A percentile compares a stretch with the other conserved stretches of the same genome.
These are phyloP conservation scores for Tulasnella sp. DNA, from an alignment of 768 basidiomycete genomes.

Conservation along the genomic window DNA sequence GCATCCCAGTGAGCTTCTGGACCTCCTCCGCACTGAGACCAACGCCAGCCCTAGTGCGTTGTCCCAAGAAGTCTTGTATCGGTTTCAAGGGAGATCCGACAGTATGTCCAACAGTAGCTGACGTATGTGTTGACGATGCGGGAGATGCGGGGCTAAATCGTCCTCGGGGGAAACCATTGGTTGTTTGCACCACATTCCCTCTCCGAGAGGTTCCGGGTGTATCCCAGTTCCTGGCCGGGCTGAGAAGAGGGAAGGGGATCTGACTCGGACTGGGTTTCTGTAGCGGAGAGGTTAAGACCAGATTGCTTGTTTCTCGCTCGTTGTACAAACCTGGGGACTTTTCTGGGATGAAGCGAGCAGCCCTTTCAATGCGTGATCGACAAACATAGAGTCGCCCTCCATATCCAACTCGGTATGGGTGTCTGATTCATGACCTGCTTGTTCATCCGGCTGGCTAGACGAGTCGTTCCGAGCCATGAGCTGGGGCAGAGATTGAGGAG, in stretches of 20 bases:
- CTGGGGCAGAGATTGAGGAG: neutral
- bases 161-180: neutral
- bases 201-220: neutral
- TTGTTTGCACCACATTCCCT: neutral
- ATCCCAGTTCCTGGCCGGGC: neutral
- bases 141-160: neutral
- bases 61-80: constrained; percentile 1
- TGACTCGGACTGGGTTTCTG: neutral
- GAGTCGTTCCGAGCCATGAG: neutral
- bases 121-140: neutral
- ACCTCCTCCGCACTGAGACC: neutral
- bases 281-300: neutral
- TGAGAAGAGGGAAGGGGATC: constrained; percentile 4
- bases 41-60: neutral
- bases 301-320: neutral
- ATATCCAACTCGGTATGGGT: neutral
- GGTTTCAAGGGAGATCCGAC: neutral
- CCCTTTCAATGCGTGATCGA: neutral
- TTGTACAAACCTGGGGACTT: neutral
- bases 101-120: neutral
- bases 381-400: neutral
- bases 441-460: neutral
- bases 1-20: neutral
- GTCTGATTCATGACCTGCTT: neutral
- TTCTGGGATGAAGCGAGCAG: neutral